phyloP scores from a whole-genome alignment of 305 asterid genomes.

The Ilex paraguariensis region DNA sequence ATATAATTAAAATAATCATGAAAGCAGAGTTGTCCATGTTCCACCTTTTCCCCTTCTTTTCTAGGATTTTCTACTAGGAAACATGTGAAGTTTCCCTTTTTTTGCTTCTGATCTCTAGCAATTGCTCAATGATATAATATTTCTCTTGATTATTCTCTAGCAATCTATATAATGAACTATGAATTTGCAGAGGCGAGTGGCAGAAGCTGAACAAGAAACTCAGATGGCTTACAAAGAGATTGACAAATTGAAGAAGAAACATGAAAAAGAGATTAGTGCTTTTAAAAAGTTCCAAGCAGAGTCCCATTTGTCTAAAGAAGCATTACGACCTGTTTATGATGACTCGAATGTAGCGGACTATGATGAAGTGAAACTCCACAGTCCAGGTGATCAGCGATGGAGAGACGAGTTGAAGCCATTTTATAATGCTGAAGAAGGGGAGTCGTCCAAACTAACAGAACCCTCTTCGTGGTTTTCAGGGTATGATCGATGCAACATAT shows the following conservation, averaged over 20 bases:
- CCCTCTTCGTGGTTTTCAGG: constrained; percentile 95
- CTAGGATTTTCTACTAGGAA: no score
- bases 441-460: constrained; percentile 23
- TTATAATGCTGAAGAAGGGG: constrained; percentile 55
- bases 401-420: constrained; percentile 69
- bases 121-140: no score
- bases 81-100: no score
- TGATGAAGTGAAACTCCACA: constrained; percentile 16
- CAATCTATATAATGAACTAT: no score
- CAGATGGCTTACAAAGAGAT: constrained; percentile 58
- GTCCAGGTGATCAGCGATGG: constrained; percentile 47
- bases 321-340: constrained; percentile 14
- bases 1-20: no score
- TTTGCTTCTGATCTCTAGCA: no score
- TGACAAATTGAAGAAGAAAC: constrained; percentile 36
- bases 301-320: constrained; percentile 33
- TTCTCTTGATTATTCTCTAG: no score
- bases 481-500: constrained; percentile 92
- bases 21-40: no score
- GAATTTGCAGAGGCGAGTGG: constrained; percentile 66
- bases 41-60: no score
- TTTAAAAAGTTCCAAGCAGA: constrained; percentile 42
- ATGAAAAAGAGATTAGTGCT: constrained; percentile 21
- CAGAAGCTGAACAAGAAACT: constrained; percentile 67
- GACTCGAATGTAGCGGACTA: background rate